Conservation (phyloP, 129 eudicot species). For the Flaveria bidentis region DNA sequence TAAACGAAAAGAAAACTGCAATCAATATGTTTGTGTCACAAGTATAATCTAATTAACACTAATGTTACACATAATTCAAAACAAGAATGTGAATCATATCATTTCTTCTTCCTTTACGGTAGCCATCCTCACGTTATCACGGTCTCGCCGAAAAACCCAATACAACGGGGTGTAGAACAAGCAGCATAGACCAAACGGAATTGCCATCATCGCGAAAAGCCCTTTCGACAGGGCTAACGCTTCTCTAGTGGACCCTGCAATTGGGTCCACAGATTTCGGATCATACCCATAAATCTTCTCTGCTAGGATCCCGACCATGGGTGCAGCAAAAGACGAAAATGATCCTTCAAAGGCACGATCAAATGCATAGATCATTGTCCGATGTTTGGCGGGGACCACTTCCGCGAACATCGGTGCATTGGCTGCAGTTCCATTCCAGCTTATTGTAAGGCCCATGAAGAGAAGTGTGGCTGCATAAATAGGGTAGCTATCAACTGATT, state of each 20-base stretch:
- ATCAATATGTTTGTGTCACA: neutral
- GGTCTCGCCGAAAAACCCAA: slow-evolving; percentile 63
- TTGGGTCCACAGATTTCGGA: slow-evolving; percentile 62
- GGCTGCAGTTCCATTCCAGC: slow-evolving; percentile 84
- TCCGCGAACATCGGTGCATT: slow-evolving; percentile 97
- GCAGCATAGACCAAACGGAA: slow-evolving; percentile 87
- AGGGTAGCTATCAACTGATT: slow-evolving; percentile 56
- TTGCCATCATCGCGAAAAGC: slow-evolving; percentile 87
- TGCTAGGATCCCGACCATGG: slow-evolving; percentile 81
- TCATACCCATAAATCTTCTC: slow-evolving; percentile 93
- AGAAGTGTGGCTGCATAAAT: slow-evolving; percentile 66
- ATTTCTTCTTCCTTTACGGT: slow-evolving; percentile 64
- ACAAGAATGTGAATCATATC: slow-evolving; percentile 38
- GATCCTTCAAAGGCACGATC: slow-evolving; percentile 95
- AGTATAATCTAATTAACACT: neutral
- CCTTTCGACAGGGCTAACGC: slow-evolving; percentile 87
- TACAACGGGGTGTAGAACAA: slow-evolving; percentile 89
- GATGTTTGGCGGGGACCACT: slow-evolving; percentile 86
- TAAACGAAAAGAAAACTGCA: slow-evolving; percentile 15
- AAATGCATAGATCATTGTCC: slow-evolving; percentile 95
- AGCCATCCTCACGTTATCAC: slow-evolving; percentile 72
- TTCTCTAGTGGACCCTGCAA: slow-evolving; percentile 62
- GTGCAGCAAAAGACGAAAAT: slow-evolving; percentile 94
- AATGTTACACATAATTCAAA: slow-evolving; percentile 9
- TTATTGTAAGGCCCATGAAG: slow-evolving; percentile 84